phyloP scores from a whole-genome alignment of 345 rosid genomes.

The Gossypium stocksii region DNA sequence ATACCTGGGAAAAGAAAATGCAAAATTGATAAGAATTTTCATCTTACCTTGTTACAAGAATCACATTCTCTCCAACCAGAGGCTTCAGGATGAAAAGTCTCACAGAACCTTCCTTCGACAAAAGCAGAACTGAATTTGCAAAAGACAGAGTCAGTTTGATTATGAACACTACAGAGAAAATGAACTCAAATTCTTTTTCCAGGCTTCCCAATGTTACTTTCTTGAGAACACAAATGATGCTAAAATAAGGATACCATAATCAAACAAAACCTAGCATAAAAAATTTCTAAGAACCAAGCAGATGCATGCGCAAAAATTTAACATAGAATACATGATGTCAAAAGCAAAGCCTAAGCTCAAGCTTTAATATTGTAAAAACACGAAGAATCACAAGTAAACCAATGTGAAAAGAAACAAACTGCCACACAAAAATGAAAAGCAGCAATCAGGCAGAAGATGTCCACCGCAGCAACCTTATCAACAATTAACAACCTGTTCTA shows the following conservation, averaged over 20 bases:
- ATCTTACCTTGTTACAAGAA: constrained; percentile 13
- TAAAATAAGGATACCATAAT: not conserved
- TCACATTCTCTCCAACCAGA: constrained; percentile 13
- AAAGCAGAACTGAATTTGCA: constrained; percentile 11
- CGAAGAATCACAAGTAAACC: not conserved
- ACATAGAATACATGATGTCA: not conserved
- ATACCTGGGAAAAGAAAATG: not conserved
- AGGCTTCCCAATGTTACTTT: not conserved
- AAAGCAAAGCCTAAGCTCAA: not conserved
- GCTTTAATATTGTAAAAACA: not conserved
- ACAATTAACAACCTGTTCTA: not conserved
- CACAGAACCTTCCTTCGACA: constrained; percentile 6
- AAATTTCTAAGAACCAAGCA: not conserved
- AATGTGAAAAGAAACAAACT: constrained; percentile 2
- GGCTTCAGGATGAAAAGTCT: constrained; percentile 16
- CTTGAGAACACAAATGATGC: not conserved
- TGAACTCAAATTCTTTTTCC: not conserved
- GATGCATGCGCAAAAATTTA: not conserved
- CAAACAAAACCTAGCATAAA: not conserved
- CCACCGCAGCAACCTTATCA: not conserved
- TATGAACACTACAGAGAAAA: not conserved
- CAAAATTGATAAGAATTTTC: constrained; percentile 3
- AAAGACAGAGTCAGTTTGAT: constrained; percentile 6
- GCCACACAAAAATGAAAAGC: not conserved
- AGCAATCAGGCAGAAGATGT: not conserved